Evolutionary conservation across 192 early-diverging fungal genomes (phyloP).

Genomic region (Linnemannia exigua): DNA sequence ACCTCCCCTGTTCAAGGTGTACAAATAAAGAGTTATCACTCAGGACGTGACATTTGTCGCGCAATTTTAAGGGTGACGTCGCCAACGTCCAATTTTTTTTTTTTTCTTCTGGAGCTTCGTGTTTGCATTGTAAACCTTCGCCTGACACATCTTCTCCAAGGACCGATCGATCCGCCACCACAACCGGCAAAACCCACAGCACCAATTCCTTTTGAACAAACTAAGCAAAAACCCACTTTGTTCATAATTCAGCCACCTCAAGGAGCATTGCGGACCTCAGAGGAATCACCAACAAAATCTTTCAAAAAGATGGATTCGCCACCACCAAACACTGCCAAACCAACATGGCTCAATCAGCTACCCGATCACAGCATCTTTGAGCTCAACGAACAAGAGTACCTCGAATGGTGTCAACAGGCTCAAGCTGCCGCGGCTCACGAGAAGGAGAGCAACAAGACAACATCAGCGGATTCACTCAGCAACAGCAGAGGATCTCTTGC

Average conservation of each 20-base stretch:
- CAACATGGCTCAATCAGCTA: constrained; percentile 55
- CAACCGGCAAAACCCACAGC: too few relatives aligned
- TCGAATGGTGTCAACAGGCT: constrained; percentile 29
- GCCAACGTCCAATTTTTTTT: background rate
- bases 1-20: background rate
- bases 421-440: background rate
- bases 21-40: background rate
- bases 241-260: background rate
- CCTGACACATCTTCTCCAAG: background rate
- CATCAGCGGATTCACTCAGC: background rate
- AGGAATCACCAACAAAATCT: background rate
- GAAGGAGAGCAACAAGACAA: background rate
- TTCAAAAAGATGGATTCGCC: background rate
- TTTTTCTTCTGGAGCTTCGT: background rate
- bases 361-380: constrained; percentile 52
- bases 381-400: constrained; percentile 51
- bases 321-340: constrained; percentile 9
- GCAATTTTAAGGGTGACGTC: background rate
- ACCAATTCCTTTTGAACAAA: background rate
- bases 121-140: too few relatives aligned
- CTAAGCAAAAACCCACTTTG: background rate
- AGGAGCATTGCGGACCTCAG: background rate
- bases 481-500: background rate
- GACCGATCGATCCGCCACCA: background rate
- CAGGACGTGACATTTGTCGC: too few relatives aligned